Evolutionary conservation across 148 eudicot species (phyloP).

Genomic region (Rhododendron kiyosumense): DNA sequence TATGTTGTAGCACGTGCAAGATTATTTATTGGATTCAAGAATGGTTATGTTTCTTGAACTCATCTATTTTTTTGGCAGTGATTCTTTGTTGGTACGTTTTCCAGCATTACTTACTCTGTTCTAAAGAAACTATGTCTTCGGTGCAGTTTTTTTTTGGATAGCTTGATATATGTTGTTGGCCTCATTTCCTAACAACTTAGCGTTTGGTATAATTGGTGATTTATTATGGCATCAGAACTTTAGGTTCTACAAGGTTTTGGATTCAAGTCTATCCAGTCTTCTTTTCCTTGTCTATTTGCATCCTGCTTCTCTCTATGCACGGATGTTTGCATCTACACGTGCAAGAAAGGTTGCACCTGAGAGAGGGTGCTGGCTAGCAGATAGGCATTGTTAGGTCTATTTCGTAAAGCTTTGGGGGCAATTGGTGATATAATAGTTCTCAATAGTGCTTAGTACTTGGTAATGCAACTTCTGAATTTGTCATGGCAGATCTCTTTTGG

Average conservation of each 20-base stretch:
- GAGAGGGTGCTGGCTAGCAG: not conserved
- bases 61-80: not conserved
- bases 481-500: constrained; percentile 28
- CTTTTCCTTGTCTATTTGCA: not conserved
- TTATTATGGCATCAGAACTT: not conserved
- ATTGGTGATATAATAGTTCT: not conserved
- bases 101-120: not conserved
- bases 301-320: not conserved
- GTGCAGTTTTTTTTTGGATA: not conserved
- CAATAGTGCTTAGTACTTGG: not conserved
- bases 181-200: not conserved
- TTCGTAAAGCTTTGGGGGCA: not conserved
- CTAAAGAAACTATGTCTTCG: not conserved
- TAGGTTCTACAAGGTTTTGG: not conserved
- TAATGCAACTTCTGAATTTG: not conserved
- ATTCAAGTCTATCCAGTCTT: not conserved
- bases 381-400: not conserved
- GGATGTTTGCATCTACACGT: not conserved
- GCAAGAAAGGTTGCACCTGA: not conserved
- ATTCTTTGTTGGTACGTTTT: not conserved
- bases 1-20: not conserved
- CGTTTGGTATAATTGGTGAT: not conserved
- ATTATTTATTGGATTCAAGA: not conserved
- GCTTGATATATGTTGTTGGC: not conserved
- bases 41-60: not conserved